Percentiles rank a stretch among this genome's conserved stretches.
These are phyloP conservation scores for Rhizophora mangle DNA, from an alignment of 345 rosid genomes.

Conservation along the genomic window DNA sequence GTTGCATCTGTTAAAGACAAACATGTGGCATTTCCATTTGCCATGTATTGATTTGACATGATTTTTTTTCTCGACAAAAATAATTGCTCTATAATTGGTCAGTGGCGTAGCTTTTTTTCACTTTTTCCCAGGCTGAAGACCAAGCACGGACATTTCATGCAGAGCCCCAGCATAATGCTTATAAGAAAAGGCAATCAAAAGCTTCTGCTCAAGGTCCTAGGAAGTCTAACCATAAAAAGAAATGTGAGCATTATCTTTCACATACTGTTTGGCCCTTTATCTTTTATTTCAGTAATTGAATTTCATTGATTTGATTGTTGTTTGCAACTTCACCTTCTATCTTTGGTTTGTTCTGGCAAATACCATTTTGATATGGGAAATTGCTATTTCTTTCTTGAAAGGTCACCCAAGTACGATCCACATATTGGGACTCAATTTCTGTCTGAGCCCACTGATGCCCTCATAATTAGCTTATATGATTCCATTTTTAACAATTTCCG, in stretches of 20 bases:
- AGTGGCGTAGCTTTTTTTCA: constrained; percentile 1
- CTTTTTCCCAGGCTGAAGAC: constrained; percentile 36
- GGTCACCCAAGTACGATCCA: too few species aligned
- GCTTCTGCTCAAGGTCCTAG: constrained; percentile 28
- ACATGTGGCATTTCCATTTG: too few species aligned
- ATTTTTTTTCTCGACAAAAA: neutral
- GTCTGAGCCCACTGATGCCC: too few species aligned
- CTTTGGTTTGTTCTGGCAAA: too few species aligned
- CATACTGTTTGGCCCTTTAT: neutral
- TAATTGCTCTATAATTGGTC: neutral
- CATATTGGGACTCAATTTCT: too few species aligned
- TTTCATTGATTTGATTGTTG: neutral
- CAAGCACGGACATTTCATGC: constrained; percentile 35
- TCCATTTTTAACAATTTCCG: too few species aligned
- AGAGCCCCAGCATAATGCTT: constrained; percentile 15
- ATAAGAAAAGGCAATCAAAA: constrained; percentile 26
- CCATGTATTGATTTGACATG: too few species aligned
- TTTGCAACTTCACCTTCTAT: too few species aligned
- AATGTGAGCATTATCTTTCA: constrained; percentile 35
- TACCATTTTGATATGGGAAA: too few species aligned
- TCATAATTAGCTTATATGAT: too few species aligned
- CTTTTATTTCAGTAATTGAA: neutral
- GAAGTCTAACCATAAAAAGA: constrained; percentile 38
- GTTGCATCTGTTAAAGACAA: too few species aligned
- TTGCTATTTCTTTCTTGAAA: too few species aligned